These are phyloP conservation scores for Fallopia convolvulus DNA, from an alignment of 148 eudicot species.

Conservation along the genomic window DNA sequence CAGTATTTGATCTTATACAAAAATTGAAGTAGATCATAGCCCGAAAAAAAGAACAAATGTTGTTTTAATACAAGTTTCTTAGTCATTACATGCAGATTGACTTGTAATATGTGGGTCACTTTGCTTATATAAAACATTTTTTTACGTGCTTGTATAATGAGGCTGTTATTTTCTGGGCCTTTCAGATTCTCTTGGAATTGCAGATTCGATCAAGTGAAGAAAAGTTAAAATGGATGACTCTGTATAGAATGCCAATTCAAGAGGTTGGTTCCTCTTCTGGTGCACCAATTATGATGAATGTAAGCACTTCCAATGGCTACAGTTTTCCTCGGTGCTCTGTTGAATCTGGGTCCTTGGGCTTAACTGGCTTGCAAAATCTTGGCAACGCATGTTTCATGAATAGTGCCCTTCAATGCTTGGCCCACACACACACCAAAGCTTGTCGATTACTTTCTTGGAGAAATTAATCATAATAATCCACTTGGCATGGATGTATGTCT, in stretches of 20 bases:
- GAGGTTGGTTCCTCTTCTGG: slow-evolving; percentile 27
- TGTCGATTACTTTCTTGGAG: slow-evolving; percentile 87
- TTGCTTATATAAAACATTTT: not conserved
- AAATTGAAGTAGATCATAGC: not conserved
- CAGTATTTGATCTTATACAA: not conserved
- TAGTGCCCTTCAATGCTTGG: slow-evolving; percentile 93
- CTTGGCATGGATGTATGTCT: slow-evolving; percentile 91
- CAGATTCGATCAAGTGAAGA: slow-evolving; percentile 65
- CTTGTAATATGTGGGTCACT: not conserved
- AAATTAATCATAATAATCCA: slow-evolving; percentile 83
- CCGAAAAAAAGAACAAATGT: not conserved
- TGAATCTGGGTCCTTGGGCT: slow-evolving; percentile 84
- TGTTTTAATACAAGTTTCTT: not conserved
- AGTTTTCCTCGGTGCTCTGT: slow-evolving; percentile 38
- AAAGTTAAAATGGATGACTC: slow-evolving; percentile 52
- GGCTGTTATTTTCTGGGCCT: slow-evolving; percentile 3
- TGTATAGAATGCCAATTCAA: slow-evolving; percentile 26
- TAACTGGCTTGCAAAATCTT: slow-evolving; percentile 88
- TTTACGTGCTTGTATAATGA: not conserved
- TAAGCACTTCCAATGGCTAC: slow-evolving; percentile 33
- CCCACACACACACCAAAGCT: slow-evolving; percentile 93
- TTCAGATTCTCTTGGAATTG: slow-evolving; percentile 80
- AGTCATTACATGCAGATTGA: not conserved
- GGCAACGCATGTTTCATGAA: slow-evolving; percentile 99
- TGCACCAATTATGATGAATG: slow-evolving; percentile 44